Conservation (phyloP, 1,139 yeast species). For the Candida albicans region DNA sequence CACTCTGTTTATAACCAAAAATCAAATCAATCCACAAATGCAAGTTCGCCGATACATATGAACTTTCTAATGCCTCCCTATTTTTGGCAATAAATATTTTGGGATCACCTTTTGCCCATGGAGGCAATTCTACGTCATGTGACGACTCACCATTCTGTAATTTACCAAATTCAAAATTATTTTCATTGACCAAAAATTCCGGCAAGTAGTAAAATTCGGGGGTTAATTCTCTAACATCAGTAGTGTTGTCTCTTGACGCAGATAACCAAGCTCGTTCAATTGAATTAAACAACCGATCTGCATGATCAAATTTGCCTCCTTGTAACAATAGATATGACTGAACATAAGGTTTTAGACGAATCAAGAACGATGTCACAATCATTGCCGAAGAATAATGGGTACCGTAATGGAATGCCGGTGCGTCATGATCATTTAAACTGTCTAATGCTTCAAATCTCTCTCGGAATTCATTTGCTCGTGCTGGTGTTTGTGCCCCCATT, state of each 20-base stretch:
- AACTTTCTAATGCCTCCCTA: conserved; percentile 79
- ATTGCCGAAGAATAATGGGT: conserved; percentile 91
- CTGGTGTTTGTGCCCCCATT: conserved; percentile 78
- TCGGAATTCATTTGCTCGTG: conserved; percentile 58
- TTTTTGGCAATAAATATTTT: conserved; percentile 68
- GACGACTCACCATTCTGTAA: conserved; percentile 62
- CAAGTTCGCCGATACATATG: conserved; percentile 70
- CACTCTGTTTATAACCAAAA: conserved; percentile 78
- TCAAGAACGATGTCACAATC: conserved; percentile 80
- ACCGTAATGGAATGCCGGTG: conserved; percentile 85
- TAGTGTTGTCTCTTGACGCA: conserved; percentile 73
- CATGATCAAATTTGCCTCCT: conserved; percentile 86
- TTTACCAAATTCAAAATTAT: conserved; percentile 65
- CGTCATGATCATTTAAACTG: conserved; percentile 51
- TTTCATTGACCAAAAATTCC: conserved; percentile 66
- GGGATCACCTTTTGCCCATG: conserved; percentile 81
- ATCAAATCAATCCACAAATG: conserved; percentile 83
- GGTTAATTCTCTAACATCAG: conserved; percentile 81
- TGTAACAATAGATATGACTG: conserved; percentile 74
- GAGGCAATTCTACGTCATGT: conserved; percentile 67
- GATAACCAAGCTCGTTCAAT: conserved; percentile 75
- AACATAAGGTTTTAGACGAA: conserved; percentile 75
- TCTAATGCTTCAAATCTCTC: conserved; percentile 70
- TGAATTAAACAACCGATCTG: conserved; percentile 76
- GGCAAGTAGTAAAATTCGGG: conserved; percentile 85